Evolutionary conservation across 148 eudicot species (phyloP).

Genomic region (Fallopia convolvulus): DNA sequence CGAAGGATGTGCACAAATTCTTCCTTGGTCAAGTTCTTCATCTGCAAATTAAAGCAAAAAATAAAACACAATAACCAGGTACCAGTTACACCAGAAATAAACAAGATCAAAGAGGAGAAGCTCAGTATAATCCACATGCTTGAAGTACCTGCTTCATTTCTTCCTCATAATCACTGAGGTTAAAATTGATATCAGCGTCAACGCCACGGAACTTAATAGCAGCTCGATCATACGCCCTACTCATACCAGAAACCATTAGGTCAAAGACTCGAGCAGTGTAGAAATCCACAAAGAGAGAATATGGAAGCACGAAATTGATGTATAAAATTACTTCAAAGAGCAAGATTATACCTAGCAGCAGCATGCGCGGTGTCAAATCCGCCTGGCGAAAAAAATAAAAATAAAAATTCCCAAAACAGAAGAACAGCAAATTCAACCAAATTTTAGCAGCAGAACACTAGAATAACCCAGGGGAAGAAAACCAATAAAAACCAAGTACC

Average conservation of each 20-base stretch:
- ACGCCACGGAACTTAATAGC: slow-evolving; percentile 86
- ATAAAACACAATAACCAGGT: neutral
- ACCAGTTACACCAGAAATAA: neutral
- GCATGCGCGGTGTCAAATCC: slow-evolving; percentile 93
- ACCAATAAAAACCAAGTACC: neutral
- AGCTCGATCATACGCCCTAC: slow-evolving; percentile 88
- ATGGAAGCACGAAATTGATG: neutral
- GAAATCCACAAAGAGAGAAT: neutral
- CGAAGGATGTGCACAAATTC: slow-evolving; percentile 88
- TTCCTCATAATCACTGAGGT: slow-evolving; percentile 57
- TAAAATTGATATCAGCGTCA: slow-evolving; percentile 87
- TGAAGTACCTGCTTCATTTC: slow-evolving; percentile 66
- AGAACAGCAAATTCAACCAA: slow-evolving; percentile 1
- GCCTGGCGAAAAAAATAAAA: slow-evolving; percentile 27
- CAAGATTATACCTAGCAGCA: slow-evolving; percentile 64
- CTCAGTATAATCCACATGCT: neutral
- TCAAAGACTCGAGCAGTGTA: neutral
- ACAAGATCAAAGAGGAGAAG: neutral
- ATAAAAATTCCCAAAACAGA: neutral
- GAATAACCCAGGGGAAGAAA: neutral
- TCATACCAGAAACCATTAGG: slow-evolving; percentile 2
- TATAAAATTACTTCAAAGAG: neutral
- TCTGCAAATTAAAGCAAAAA: slow-evolving; percentile 22
- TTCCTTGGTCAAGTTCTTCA: slow-evolving; percentile 56
- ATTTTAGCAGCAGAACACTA: neutral